phyloP scores from a whole-genome alignment of 768 basidiomycete species.

The Mycena amicta region DNA sequence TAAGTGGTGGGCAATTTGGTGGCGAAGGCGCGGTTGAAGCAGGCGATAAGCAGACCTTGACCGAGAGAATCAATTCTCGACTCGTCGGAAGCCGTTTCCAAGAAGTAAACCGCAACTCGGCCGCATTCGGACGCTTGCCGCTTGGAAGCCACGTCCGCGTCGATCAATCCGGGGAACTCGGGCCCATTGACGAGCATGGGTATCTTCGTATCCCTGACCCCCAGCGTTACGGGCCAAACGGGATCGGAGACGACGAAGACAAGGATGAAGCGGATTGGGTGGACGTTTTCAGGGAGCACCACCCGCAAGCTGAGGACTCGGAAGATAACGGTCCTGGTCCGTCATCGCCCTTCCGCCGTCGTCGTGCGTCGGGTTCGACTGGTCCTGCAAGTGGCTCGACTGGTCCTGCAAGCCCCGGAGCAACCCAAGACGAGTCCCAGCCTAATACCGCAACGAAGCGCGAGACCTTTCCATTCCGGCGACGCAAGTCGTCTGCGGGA shows the following conservation, averaged over 20 bases:
- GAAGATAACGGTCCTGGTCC: conserved; percentile 19
- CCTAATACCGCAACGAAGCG: conserved; percentile 36
- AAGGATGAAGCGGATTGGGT: conserved; percentile 27
- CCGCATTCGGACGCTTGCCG: conserved; percentile 58
- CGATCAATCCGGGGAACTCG: conserved; percentile 53
- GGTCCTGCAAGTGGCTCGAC: background rate
- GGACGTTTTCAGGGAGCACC: conserved; percentile 18
- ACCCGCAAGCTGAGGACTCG: conserved; percentile 17
- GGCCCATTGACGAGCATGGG: conserved; percentile 36
- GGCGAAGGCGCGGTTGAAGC: conserved; percentile 12
- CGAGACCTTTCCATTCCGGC: conserved; percentile 67
- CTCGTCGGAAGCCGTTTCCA: conserved; percentile 71
- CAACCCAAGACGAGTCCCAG: background rate
- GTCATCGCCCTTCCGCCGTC: conserved; percentile 11
- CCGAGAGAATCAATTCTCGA: conserved; percentile 63
- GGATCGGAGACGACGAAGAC: conserved; percentile 38
- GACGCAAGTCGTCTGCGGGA: conserved; percentile 24
- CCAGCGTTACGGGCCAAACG: conserved; percentile 55
- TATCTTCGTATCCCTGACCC: conserved; percentile 55
- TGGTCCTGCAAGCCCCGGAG: background rate
- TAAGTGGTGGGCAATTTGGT: conserved; percentile 61
- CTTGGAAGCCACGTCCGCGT: conserved; percentile 59
- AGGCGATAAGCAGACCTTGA: conserved; percentile 43
- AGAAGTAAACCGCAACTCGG: conserved; percentile 67
- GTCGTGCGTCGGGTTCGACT: background rate